Evolutionary conservation across 352 stramenopile genomes (phyloP).

Genomic region (Phytopythium boreale): DNA sequence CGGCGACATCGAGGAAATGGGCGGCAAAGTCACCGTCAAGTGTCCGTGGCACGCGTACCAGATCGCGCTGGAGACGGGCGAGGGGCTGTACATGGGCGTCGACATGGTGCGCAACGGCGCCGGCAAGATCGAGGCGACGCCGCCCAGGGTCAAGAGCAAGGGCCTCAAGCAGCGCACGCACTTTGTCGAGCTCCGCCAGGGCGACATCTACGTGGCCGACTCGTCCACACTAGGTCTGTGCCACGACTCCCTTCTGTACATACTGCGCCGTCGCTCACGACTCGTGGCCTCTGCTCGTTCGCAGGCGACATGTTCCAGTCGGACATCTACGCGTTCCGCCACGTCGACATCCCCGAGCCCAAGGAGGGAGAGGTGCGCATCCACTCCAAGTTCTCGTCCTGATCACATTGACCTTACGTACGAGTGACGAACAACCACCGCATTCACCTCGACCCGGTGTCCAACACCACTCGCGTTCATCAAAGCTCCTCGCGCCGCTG

Average conservation of each 20-base stretch:
- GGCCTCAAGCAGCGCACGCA: constrained; percentile 85
- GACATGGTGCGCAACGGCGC: constrained; percentile 56
- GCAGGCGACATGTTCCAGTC: constrained; percentile 45
- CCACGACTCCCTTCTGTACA: not conserved
- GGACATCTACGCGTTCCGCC: constrained; percentile 74
- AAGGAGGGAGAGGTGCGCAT: constrained; percentile 50
- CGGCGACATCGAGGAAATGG: constrained; percentile 85
- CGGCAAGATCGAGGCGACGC: constrained; percentile 47
- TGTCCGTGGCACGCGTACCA: constrained; percentile 87
- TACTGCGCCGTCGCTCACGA: not conserved
- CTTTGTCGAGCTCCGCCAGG: constrained; percentile 62
- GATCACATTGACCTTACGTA: too few relatives aligned
- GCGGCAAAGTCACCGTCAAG: constrained; percentile 71
- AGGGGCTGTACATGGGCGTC: constrained; percentile 84
- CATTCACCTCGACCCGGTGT: not conserved
- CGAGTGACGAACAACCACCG: constrained; percentile 10
- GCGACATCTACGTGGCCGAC: constrained; percentile 75
- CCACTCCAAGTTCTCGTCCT: constrained; percentile 68
- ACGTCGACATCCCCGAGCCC: constrained; percentile 35
- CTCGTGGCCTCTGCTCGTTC: constrained; percentile 3
- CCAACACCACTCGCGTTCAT: not conserved
- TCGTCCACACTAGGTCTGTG: constrained; percentile 38
- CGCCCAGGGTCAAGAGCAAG: constrained; percentile 72
- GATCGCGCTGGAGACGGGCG: constrained; percentile 75
- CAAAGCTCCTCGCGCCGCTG: not conserved